Base-by-base conservation (phyloP, 192 early-diverging fungal genomes). In the Geosiphon pyriformis region DNA sequence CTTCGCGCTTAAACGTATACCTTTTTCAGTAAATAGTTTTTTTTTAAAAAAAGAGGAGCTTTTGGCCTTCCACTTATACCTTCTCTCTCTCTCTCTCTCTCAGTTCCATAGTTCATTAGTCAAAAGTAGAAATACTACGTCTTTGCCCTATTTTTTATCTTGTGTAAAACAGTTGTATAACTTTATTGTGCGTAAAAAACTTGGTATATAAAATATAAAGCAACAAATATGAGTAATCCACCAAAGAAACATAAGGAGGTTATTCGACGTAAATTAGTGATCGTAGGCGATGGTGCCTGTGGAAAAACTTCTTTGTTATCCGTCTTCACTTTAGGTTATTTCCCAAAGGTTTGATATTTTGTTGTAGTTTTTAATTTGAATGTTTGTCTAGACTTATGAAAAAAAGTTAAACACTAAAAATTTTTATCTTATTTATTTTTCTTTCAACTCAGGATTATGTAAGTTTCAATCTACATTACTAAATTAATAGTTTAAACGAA, bases 261-360 rank as follows among this genome's bases (percentile, higher is more conserved):
- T 83, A 82, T 87, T 65, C 84, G 88, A 68, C 72, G 85, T 67
- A 96, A 96, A 76, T 79, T 95, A 61, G 92, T 94, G 59, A 89
- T 94, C 61, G 86, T 96, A 17, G 90, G 90, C 22, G 90, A 91
- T 68, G 90, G 90, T 70, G 88, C 88, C 48, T 89, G 90, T 65
- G 89, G 90, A 31, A 92, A 92, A 68, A 92, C 90, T n/a, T 88
- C 81, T 22, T 70, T 91, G 59, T 78, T 91, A 47, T 86, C 82
- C 48, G 87, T 88, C 6, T 91, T 87, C 67, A 85, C 85, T 11
- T 80, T 86, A 48, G 87, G 86, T 66, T 76, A 78, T 52, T 92
- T 92, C 71, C 92, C 92, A 55, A 87, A 91, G 85, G 92, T 94
- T 79, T 69, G 80, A 77, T 30, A 65, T 23, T 12, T 52, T 1